phyloP scores from a whole-genome alignment of 164 flowering plant species.

The Vitis rupestris region DNA sequence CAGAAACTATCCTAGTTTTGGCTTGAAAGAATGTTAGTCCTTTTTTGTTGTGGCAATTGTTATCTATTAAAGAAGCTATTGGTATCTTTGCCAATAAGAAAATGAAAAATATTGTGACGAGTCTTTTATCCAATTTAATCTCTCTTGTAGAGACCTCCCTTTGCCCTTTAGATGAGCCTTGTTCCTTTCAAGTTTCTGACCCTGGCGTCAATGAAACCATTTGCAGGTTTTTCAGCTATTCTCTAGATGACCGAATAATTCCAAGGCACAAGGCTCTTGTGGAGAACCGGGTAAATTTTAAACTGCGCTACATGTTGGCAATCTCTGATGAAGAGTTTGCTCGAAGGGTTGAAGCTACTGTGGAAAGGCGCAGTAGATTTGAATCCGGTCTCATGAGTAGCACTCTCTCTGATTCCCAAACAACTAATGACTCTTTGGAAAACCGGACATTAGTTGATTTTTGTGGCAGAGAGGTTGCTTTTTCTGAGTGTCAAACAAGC shows the following conservation, averaged over 20 bases:
- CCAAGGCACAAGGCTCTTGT: conserved; percentile 79
- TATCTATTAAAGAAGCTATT: neutral
- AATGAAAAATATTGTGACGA: too few relatives aligned
- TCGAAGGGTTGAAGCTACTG: conserved; percentile 50
- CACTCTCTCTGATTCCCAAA: conserved; percentile 12
- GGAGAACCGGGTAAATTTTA: conserved; percentile 68
- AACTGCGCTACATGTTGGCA: conserved; percentile 76
- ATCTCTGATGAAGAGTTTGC: conserved; percentile 65
- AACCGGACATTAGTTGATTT: neutral
- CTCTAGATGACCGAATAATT: conserved; percentile 73
- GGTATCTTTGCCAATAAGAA: neutral
- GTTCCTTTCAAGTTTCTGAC: neutral
- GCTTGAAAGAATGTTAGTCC: neutral
- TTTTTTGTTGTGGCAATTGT: neutral
- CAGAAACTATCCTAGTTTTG: neutral
- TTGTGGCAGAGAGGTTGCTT: neutral
- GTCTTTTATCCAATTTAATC: neutral
- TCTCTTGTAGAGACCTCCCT: neutral
- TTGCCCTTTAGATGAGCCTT: neutral
- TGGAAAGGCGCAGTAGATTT: conserved; percentile 58
- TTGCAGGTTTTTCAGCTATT: conserved; percentile 89
- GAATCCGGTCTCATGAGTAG: conserved; percentile 42
- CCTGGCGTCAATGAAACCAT: neutral
- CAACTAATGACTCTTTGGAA: conserved; percentile 10
- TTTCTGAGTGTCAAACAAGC: too few relatives aligned